phyloP scores from a whole-genome alignment of 202 grass and related monocot species.

The Elaeis oleifera region DNA sequence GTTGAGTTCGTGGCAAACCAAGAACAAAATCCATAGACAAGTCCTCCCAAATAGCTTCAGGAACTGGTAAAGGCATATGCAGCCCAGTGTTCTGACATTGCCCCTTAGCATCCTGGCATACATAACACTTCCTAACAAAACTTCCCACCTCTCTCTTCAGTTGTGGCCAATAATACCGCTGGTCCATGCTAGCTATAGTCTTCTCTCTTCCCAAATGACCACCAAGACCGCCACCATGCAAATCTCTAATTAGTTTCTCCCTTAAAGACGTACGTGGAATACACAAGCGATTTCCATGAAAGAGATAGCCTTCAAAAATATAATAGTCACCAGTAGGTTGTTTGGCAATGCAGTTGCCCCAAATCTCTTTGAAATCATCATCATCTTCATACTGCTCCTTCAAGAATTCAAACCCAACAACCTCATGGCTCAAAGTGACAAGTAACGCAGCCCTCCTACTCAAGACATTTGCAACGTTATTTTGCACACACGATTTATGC shows the following conservation, averaged over 20 bases:
- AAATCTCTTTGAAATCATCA: not conserved
- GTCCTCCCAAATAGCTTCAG: not conserved
- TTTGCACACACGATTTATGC: not conserved
- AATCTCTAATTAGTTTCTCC: not conserved
- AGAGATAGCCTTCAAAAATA: not conserved
- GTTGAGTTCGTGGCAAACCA: not conserved
- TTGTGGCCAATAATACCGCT: not conserved
- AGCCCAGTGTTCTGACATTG: not conserved
- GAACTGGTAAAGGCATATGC: not conserved
- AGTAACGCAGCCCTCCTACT: not conserved
- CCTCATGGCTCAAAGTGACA: not conserved
- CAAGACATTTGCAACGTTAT: not conserved
- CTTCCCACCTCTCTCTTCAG: not conserved
- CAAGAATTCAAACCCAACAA: not conserved
- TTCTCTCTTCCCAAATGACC: not conserved
- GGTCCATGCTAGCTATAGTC: not conserved
- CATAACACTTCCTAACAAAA: not conserved
- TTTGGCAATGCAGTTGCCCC: not conserved
- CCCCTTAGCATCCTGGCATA: not conserved
- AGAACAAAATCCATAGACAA: not conserved
- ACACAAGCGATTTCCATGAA: not conserved
- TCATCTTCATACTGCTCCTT: not conserved
- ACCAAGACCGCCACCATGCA: not conserved
- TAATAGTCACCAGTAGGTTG: not conserved
- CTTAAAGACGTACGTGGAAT: not conserved